Base-by-base conservation (phyloP, 2,329 filamentous ascomycete genomes). In the Phialocephala subalpina region DNA sequence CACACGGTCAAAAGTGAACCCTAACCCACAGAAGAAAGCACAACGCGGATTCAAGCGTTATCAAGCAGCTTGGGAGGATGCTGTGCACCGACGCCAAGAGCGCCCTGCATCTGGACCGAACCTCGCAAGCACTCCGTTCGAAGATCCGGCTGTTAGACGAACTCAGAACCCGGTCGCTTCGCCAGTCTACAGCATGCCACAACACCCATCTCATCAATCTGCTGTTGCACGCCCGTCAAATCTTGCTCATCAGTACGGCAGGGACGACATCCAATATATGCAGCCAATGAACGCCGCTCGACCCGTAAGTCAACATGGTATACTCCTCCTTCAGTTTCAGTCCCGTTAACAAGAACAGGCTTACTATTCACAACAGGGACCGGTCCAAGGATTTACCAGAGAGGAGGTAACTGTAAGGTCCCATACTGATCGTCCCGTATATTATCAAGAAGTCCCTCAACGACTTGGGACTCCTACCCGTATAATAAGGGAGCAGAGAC, bases 21-120 rank as follows among this genome's bases (percentile, higher is more conserved):
- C 55, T n/a, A 67, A 68, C 59, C 14, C 25, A 18, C 66, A 59
- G 14, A 65, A 70, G 60, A 73, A 65, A 59, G 64, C 69, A 1
- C 73, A 74, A 40, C 71, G 72, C 42, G 74, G 76, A 18, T 76
- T 77, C 61, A 73, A 74, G 58, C 72, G 76, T 25, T 77, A 78
- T 60, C 74, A 74, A 61, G 74, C 75, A 47, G 76, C 76, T n/a
- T 78, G 73, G 71, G 68, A 77, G n/a, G 69, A 77, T 38, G 76
- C 76, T 25, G 25, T 74, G 7, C 68, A 66, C 35, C 69, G 76
- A 58, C 71, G 67, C 57, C 69, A 73, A n/a, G 49, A 53, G 12
- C 22, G 49, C 11, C 49, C 49, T 16, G 25, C 25, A 27, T 53
- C 49, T 29, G 25, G 49, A n/a, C 49, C 49, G 12, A 53, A 14